Evolutionary conservation across 2,329 filamentous ascomycete species (phyloP).

Genomic region (Ascochyta lentis): DNA sequence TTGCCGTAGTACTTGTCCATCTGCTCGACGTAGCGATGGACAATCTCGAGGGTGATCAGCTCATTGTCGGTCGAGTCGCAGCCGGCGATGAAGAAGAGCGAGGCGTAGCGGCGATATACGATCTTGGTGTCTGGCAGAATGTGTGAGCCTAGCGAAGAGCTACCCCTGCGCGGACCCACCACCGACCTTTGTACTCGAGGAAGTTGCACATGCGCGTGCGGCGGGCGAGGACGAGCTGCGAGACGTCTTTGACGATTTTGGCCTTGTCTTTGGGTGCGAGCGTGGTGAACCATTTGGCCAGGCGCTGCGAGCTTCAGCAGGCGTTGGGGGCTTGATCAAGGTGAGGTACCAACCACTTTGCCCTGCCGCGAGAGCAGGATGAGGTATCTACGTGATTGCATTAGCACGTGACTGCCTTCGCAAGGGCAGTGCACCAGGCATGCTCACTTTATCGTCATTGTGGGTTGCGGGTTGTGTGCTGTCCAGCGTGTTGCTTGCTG

Average conservation of each 20-base stretch:
- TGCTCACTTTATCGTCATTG: slow-evolving; percentile 64
- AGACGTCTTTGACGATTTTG: slow-evolving; percentile 99
- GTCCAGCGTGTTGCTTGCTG: slow-evolving; percentile 10
- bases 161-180: slow-evolving; percentile 22
- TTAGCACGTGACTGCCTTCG: slow-evolving; percentile 16
- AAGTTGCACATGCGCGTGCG: slow-evolving; percentile 99
- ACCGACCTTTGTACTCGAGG: slow-evolving; percentile 93
- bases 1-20: slow-evolving; percentile 99
- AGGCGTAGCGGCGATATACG: slow-evolving; percentile 97
- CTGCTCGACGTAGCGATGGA: slow-evolving; percentile 98
- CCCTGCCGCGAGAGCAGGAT: slow-evolving; percentile 97
- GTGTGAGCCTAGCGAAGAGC: slow-evolving; percentile 35
- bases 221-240: slow-evolving; percentile 92
- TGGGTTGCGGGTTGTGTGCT: slow-evolving; percentile 10
- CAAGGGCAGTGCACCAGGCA: background rate
- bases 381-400: slow-evolving; percentile 72
- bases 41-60: slow-evolving; percentile 96
- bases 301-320: slow-evolving; percentile 68
- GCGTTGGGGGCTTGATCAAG: slow-evolving; percentile 29
- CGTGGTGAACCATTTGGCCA: slow-evolving; percentile 99
- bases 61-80: slow-evolving; percentile 98
- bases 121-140: slow-evolving; percentile 84
- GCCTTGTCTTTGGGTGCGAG: slow-evolving; percentile 97
- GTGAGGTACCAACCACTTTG: slow-evolving; percentile 82
- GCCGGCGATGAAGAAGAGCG: slow-evolving; percentile 98